phyloP scores from a whole-genome alignment of 2,329 filamentous ascomycete genomes.

The Epichloe glyceriae region DNA sequence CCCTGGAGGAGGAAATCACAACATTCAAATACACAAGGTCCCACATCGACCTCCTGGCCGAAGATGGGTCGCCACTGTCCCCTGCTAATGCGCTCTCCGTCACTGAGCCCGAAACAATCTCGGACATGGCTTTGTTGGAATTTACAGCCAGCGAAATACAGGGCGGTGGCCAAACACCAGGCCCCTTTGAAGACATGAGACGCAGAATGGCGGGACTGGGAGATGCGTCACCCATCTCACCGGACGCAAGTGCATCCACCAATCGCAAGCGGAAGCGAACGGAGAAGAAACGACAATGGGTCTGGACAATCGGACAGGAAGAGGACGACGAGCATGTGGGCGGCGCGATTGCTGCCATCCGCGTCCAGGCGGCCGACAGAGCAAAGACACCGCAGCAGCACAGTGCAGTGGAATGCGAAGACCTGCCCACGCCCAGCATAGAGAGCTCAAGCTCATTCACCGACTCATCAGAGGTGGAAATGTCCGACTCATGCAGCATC shows the following conservation, averaged over 20 bases:
- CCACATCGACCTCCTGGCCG: slow-evolving; percentile 48
- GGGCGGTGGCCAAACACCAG: slow-evolving; percentile 49
- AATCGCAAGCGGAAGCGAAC: slow-evolving; percentile 39
- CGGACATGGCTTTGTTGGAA: slow-evolving; percentile 34
- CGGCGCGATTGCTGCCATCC: slow-evolving; percentile 28
- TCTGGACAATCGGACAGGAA: slow-evolving; percentile 51
- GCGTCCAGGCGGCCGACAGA: slow-evolving; percentile 14
- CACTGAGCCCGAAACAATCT: slow-evolving; percentile 24
- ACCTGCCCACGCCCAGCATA: slow-evolving; percentile 29
- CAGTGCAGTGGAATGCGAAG: slow-evolving; percentile 10
- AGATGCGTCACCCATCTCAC: slow-evolving; percentile 28
- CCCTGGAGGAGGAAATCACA: slow-evolving; percentile 49
- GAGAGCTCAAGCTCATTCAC: slow-evolving; percentile 22
- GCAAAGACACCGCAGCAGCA: neutral
- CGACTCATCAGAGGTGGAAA: slow-evolving; percentile 29
- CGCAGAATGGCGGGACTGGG: slow-evolving; percentile 39
- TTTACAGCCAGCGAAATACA: slow-evolving; percentile 41
- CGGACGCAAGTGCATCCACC: slow-evolving; percentile 25
- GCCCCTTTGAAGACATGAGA: slow-evolving; percentile 51
- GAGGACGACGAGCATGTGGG: slow-evolving; percentile 31
- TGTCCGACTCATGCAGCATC: slow-evolving; percentile 34
- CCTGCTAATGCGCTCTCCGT: slow-evolving; percentile 12
- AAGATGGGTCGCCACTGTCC: slow-evolving; percentile 40
- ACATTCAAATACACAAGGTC: slow-evolving; percentile 49
- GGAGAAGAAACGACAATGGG: slow-evolving; percentile 52